These are phyloP conservation scores for Trichoderma citrinoviride DNA, from an alignment of 2,329 filamentous ascomycete genomes.

Conservation along the genomic window DNA sequence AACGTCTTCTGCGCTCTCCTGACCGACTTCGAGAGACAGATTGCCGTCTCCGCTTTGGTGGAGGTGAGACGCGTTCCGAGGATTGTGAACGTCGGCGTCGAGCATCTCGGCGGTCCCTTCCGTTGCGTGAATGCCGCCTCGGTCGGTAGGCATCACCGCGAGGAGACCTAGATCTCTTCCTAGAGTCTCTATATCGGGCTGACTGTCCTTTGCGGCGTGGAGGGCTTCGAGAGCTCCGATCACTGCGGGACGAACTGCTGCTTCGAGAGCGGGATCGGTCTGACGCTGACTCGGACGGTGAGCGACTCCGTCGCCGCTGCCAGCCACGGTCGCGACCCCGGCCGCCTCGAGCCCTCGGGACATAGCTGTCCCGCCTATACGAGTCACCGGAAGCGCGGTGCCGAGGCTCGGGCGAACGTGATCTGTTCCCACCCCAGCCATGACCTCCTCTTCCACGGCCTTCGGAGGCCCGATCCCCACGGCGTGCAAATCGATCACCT, in stretches of 20 bases:
- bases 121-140: conserved; percentile 27
- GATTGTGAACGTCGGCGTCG: conserved; percentile 37
- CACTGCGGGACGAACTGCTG: conserved; percentile 33
- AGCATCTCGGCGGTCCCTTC: conserved; percentile 25
- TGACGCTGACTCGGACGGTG: conserved; percentile 35
- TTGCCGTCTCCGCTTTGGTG: conserved; percentile 50
- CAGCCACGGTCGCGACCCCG: conserved; percentile 43
- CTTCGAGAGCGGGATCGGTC: conserved; percentile 38
- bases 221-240: conserved; percentile 35
- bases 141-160: conserved; percentile 31
- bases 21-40: conserved; percentile 50
- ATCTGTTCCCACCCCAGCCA: conserved; percentile 40
- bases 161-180: conserved; percentile 43
- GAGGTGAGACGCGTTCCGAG: conserved; percentile 41
- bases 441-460: conserved; percentile 42
- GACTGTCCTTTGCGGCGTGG: conserved; percentile 37
- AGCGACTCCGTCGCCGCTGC: conserved; percentile 32
- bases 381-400: conserved; percentile 44
- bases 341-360: conserved; percentile 48
- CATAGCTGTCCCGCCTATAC: conserved; percentile 52
- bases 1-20: conserved; percentile 39
- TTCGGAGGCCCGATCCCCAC: conserved; percentile 51
- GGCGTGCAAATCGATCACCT: conserved; percentile 54
- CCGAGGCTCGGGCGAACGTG: conserved; percentile 48
- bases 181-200: conserved; percentile 33